Conservation (phyloP, 306 rosid species). For the Astragalus glycyphyllos region DNA sequence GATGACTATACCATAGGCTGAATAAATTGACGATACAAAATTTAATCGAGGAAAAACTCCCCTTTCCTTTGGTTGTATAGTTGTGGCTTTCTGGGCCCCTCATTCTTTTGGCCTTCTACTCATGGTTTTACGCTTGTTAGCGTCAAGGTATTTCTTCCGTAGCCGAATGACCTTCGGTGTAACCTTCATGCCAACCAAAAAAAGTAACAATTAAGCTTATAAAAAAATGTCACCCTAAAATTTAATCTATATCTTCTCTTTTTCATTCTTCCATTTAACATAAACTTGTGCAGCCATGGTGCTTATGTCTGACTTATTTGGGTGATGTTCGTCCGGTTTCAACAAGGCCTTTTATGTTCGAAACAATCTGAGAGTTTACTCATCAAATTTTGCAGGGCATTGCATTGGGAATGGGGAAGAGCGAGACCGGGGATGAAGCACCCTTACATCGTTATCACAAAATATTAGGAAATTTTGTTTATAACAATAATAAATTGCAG, state of each 20-base stretch:
- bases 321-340: no score
- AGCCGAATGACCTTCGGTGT: conserved; percentile 90
- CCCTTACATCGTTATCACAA: background rate
- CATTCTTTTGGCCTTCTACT: conserved; percentile 80
- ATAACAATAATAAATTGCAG: conserved; percentile 1
- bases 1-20: conserved; percentile 33
- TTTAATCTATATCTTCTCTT: background rate
- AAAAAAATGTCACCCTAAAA: background rate
- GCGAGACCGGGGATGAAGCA: background rate
- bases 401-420: conserved; percentile 5
- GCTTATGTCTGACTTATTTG: background rate
- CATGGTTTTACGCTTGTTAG: conserved; percentile 87
- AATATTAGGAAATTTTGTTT: background rate
- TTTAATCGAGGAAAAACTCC: conserved; percentile 39
- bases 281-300: no score
- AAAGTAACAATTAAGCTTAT: conserved; percentile 12
- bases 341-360: no score
- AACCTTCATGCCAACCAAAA: conserved; percentile 58
- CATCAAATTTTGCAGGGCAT: background rate
- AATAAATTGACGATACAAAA: conserved; percentile 45
- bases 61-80: conserved; percentile 63
- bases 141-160: conserved; percentile 91
- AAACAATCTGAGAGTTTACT: background rate
- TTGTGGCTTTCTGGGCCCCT: conserved; percentile 57
- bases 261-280: background rate